phyloP scores from a whole-genome alignment of 2,329 filamentous ascomycete genomes.

The Sporothrix euskadiensis region DNA sequence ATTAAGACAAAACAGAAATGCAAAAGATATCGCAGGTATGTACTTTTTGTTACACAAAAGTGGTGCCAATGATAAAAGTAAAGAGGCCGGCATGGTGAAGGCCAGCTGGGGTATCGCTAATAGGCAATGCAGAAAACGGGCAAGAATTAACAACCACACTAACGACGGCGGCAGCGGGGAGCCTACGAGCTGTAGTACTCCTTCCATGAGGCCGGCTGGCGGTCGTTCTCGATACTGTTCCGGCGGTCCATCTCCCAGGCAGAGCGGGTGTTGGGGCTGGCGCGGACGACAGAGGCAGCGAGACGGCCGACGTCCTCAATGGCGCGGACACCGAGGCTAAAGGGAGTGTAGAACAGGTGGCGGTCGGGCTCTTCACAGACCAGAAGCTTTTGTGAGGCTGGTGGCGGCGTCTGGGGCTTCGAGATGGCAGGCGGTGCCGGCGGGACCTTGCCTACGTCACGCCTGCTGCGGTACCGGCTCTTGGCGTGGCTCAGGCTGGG shows the following conservation, averaged over 20 bases:
- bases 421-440: not conserved
- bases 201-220: conserved; percentile 29
- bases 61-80: not conserved
- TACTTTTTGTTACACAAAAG: not conserved
- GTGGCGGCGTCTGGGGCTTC: not conserved
- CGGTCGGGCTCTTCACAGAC: conserved; percentile 48
- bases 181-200: conserved; percentile 10
- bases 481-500: not conserved
- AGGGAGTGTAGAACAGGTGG: conserved; percentile 56
- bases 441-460: not conserved
- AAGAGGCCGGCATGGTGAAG: not conserved
- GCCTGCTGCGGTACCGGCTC: not conserved
- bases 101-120: conserved; percentile 13
- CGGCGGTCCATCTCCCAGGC: conserved; percentile 19
- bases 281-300: conserved; percentile 24
- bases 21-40: not conserved
- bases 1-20: not conserved
- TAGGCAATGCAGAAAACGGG: not conserved
- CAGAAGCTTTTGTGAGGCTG: conserved; percentile 30
- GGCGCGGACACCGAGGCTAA: conserved; percentile 46
- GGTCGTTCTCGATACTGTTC: not conserved
- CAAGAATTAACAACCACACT: not conserved
- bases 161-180: not conserved
- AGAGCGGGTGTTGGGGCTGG: conserved; percentile 5
- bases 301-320: conserved; percentile 35